A percentile compares a stretch with the other conserved stretches of the same genome.
Conservation (phyloP, 257 asterid species). For the Jasminum sambac region DNA sequence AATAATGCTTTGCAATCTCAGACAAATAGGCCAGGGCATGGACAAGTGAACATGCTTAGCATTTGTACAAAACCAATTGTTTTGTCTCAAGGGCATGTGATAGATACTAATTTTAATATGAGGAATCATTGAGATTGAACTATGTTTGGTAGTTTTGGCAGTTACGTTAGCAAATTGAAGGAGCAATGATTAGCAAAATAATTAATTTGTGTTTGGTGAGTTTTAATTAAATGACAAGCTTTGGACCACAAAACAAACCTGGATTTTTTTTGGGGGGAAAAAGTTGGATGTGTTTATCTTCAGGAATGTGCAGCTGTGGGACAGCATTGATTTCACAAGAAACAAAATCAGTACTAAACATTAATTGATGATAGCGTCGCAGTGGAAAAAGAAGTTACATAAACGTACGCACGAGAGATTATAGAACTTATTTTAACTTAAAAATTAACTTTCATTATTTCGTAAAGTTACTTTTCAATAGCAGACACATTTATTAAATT, state of each 20-base stretch:
- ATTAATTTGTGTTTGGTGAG: constrained; percentile 6
- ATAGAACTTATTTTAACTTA: no score
- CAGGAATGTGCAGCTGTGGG: neutral
- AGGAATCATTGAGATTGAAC: neutral
- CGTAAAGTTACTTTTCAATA: no score
- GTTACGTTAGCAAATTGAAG: constrained; percentile 1
- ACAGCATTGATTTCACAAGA: no score
- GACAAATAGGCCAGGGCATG: neutral
- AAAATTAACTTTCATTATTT: no score
- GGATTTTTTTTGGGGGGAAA: neutral
- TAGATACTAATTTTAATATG: neutral
- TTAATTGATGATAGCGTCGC: no score
- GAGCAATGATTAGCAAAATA: neutral
- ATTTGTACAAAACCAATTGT: neutral
- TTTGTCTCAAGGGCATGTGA: neutral
- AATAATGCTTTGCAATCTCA: no score
- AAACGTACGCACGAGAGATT: no score
- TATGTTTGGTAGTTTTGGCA: neutral
- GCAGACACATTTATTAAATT: no score
- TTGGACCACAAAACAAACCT: neutral
- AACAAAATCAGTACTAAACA: no score
- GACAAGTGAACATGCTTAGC: neutral
- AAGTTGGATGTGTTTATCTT: neutral
- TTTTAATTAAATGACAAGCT: neutral
- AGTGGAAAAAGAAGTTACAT: no score